Conservation (phyloP, 2,329 filamentous ascomycete genomes). For the Arthroderma sp. region DNA sequence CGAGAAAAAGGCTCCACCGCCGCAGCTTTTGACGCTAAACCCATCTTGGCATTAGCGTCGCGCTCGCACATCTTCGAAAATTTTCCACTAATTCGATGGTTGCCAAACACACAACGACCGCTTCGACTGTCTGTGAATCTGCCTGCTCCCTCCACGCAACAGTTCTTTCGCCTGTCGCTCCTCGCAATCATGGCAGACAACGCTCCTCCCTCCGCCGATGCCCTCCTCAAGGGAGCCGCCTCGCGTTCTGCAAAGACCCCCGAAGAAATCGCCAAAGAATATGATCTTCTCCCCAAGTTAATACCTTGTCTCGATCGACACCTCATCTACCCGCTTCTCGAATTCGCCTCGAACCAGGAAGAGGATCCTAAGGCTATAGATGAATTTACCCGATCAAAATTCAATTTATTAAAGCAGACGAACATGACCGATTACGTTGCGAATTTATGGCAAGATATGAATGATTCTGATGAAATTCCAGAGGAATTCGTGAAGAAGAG, state of each 20-base stretch:
- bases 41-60: conserved; percentile 1
- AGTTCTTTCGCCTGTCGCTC: conserved; percentile 6
- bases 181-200: conserved; percentile 39
- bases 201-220: conserved; percentile 35
- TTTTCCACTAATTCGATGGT: conserved; percentile 1
- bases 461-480: conserved; percentile 64
- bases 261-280: conserved; percentile 51
- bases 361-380: conserved; percentile 49
- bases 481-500: conserved; percentile 80
- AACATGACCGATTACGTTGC: conserved; percentile 99
- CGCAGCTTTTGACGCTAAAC: neutral
- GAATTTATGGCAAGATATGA: conserved; percentile 76
- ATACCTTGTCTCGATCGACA: conserved; percentile 89
- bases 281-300: conserved; percentile 76
- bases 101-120: conserved; percentile 1
- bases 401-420: conserved; percentile 85
- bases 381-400: conserved; percentile 75
- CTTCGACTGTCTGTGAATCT: conserved; percentile 10
- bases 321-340: conserved; percentile 88
- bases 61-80: neutral
- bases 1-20: neutral
- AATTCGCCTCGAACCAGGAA: conserved; percentile 74
- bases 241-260: conserved; percentile 29
- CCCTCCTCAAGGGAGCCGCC: conserved; percentile 36
- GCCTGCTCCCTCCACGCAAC: conserved; percentile 8